phyloP scores from a whole-genome alignment of 495 filamentous ascomycete genomes.

The Aspergillus sclerotioniger region DNA sequence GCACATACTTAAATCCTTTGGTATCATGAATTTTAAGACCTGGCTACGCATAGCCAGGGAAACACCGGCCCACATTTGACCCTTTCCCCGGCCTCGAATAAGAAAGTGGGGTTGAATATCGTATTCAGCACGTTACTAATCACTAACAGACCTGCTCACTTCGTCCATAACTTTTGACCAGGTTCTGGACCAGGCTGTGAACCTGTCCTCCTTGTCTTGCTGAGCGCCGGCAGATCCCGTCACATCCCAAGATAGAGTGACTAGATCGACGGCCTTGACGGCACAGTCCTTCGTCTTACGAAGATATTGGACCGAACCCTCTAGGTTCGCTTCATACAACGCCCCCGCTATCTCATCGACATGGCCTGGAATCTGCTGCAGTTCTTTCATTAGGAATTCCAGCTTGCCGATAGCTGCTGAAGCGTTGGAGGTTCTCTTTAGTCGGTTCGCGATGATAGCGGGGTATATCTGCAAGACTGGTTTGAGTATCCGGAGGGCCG shows the following conservation, averaged over 20 bases:
- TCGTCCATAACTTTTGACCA: conserved; percentile 49
- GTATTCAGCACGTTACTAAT: background rate
- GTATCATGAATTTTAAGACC: background rate
- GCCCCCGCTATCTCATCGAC: conserved; percentile 50
- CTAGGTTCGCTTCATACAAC: conserved; percentile 42
- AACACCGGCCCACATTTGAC: background rate
- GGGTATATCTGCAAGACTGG: conserved; percentile 43
- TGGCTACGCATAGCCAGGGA: background rate
- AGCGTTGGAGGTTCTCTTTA: conserved; percentile 29
- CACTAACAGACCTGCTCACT: conserved; percentile 34
- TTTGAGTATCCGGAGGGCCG: conserved; percentile 39
- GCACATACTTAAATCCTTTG: background rate
- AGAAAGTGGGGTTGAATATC: background rate
- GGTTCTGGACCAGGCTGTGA: conserved; percentile 45
- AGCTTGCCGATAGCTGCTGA: conserved; percentile 21
- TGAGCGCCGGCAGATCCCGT: conserved; percentile 12
- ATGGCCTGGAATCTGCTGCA: conserved; percentile 41
- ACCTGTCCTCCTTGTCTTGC: conserved; percentile 41
- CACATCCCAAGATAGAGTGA: conserved; percentile 27
- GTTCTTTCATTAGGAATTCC: conserved; percentile 30
- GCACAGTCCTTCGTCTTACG: conserved; percentile 28
- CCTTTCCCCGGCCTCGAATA: background rate
- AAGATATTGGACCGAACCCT: conserved; percentile 29
- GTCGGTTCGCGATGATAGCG: conserved; percentile 35
- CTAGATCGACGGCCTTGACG: conserved; percentile 27